These are phyloP conservation scores for Solanum tacnaense DNA, from an alignment of 257 asterid species.

Conservation along the genomic window DNA sequence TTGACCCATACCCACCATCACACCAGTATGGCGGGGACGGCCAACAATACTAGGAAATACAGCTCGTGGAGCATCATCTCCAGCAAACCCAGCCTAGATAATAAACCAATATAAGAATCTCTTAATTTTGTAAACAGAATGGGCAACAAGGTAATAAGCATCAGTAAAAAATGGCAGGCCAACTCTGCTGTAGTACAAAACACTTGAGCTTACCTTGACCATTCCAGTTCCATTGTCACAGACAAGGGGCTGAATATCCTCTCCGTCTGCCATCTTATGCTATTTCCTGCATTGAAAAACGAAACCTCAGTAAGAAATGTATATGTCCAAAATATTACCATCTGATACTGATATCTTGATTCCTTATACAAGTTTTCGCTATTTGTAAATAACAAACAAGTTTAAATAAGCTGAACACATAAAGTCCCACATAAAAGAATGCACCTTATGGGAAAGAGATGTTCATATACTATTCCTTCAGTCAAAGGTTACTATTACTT, in stretches of 20 bases:
- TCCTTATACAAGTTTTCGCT: not conserved
- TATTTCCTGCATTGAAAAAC: constrained; percentile 12
- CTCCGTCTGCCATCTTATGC: constrained; percentile 28
- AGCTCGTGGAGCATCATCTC: constrained; percentile 95
- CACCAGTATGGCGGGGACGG: constrained; percentile 91
- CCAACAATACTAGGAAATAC: constrained; percentile 92
- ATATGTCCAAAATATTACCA: not conserved
- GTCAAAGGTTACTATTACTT: not conserved
- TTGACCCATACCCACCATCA: constrained; percentile 96
- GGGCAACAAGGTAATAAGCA: not conserved
- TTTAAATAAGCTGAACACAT: not conserved
- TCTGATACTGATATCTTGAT: not conserved
- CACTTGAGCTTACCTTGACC: constrained; percentile 23
- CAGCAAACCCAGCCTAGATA: constrained; percentile 87
- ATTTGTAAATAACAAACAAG: not conserved
- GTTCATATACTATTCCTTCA: not conserved
- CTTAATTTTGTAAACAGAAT: not conserved
- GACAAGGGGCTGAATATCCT: constrained; percentile 37
- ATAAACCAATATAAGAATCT: not conserved
- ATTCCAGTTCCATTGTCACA: constrained; percentile 43
- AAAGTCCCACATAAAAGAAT: not conserved
- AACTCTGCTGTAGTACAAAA: not conserved
- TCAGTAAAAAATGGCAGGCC: not conserved
- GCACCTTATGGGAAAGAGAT: not conserved
- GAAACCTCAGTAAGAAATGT: not conserved